Evolutionary conservation across 2,329 filamentous ascomycete genomes (phyloP).

Genomic region (Emergomyces pasteurianus): DNA sequence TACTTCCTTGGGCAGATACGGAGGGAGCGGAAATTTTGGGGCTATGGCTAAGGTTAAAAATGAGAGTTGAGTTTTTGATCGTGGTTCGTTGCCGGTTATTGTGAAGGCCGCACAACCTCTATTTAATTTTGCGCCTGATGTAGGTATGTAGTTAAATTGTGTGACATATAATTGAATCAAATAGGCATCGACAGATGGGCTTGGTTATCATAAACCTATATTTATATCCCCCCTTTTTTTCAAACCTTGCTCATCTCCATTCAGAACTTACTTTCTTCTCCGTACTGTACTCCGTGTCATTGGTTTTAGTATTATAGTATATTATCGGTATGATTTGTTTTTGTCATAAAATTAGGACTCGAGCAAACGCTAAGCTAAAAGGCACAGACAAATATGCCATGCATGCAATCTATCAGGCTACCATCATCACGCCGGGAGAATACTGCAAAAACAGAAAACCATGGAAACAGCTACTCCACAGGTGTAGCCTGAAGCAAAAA

Average conservation of each 20-base stretch:
- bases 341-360: too few species aligned
- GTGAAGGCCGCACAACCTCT: not conserved
- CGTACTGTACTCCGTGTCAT: too few species aligned
- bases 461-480: not conserved
- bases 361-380: not conserved
- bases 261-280: not conserved
- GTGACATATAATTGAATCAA: not conserved
- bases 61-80: not conserved
- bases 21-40: too few species aligned
- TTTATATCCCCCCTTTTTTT: too few species aligned
- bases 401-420: not conserved
- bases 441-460: not conserved
- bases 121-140: not conserved
- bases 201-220: too few species aligned
- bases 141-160: not conserved
- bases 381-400: not conserved
- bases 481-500: not conserved
- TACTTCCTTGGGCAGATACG: too few species aligned
- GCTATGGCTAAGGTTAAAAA: too few species aligned
- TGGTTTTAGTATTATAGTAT: too few species aligned
- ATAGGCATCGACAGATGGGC: too few species aligned
- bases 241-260: too few species aligned
- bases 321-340: too few species aligned
- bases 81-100: not conserved
- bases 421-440: not conserved